Percentiles rank a stretch among this genome's conserved stretches.
Evolutionary conservation across 2,329 filamentous ascomycete genomes (phyloP).

Genomic region (Nemania sp.): DNA sequence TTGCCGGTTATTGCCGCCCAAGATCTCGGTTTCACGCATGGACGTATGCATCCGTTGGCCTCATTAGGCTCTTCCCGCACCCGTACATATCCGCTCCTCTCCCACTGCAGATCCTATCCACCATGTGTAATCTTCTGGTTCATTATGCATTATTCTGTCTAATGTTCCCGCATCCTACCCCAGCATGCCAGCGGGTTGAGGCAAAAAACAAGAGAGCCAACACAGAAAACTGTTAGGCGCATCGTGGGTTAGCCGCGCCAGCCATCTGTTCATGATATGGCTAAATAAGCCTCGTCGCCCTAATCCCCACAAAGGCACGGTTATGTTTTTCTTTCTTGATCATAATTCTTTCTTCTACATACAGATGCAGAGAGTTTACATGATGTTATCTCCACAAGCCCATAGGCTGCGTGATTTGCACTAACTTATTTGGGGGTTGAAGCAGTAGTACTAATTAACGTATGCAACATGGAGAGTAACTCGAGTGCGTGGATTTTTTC

Average conservation of each 20-base stretch:
- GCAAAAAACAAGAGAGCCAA: neutral
- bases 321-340: too few species aligned
- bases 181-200: slow-evolving; percentile 1
- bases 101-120: slow-evolving; percentile 38
- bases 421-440: too few species aligned
- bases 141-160: slow-evolving; percentile 32
- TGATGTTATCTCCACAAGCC: too few species aligned
- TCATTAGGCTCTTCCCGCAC: slow-evolving; percentile 39
- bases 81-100: slow-evolving; percentile 39
- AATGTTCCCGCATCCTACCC: slow-evolving; percentile 30
- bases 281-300: neutral
- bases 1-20: slow-evolving; percentile 28
- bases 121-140: slow-evolving; percentile 32
- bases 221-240: neutral
- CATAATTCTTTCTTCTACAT: too few species aligned
- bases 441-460: too few species aligned
- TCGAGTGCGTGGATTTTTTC: neutral
- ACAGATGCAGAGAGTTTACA: too few species aligned
- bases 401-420: too few species aligned
- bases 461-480: neutral
- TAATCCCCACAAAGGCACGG: neutral
- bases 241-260: neutral
- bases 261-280: neutral
- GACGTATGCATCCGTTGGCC: slow-evolving; percentile 37
- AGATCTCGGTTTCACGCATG: slow-evolving; percentile 36